Base-by-base conservation (phyloP, 2,329 filamentous ascomycete species). In the Herpotrichia juniperi region DNA sequence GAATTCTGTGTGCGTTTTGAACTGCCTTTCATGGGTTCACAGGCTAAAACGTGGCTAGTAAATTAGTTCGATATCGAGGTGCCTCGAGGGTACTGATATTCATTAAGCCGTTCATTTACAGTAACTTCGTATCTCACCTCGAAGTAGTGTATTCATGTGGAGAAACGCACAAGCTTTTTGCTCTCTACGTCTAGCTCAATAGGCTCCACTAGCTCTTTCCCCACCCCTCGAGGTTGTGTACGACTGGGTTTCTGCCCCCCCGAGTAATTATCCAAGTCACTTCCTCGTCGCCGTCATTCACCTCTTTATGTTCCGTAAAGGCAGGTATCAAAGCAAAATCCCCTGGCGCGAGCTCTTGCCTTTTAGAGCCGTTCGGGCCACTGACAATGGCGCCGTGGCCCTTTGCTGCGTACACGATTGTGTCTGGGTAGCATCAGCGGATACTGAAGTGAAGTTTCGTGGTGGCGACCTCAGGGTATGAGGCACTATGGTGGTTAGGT, bases 271-370 rank as follows among this genome's bases (percentile, higher is more conserved):
- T 80, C 84, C 87, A 89, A 31, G 85, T 81, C 1, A 87, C 74
- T 42, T 87, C 84, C 26, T 83, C 79, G 37, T 86, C 83, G 1
- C 81, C 81, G 31, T 89, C 82, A 61, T 91, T 91, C 17, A 86
- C 76, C 48, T 87, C 81, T 67, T 90, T 87, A 71, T 91, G 87
- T 67, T 91, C 87, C 0, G 84, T 83, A 79, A 82, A 89, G 0
- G 87, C 83, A 0, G 88, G 88, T 11, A 91, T 81, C 48, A 89
- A 79, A 2, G 86, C 87, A 69, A 89, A 91, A 67, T 90, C 87
- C 0, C 88, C 88, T 0, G 83, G 78, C 1, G 71, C 71, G 6
- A 91, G 77, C 16, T 82, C 75, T 55, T 87, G 80, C 28, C 81
- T 80, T 54, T 81, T 81, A 42, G 79, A 80, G 11, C 84, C 81